Conservation (phyloP, 371 early-diverging fungal species). For the Basidiobolus meristosporus region DNA sequence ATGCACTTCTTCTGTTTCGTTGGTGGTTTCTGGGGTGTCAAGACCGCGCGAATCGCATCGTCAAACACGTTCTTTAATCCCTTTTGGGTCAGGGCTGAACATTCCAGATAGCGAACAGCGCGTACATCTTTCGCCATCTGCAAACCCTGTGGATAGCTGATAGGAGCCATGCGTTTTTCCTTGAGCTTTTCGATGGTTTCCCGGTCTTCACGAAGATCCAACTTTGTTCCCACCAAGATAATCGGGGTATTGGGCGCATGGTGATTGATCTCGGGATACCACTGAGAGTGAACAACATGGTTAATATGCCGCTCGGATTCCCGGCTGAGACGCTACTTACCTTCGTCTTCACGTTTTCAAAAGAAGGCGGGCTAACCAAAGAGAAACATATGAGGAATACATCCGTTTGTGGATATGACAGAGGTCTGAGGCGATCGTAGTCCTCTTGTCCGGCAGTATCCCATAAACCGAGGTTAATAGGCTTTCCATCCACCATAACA, state of each 20-base stretch:
- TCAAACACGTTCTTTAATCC: slow-evolving; percentile 71
- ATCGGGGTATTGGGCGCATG: slow-evolving; percentile 36
- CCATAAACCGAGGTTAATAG: slow-evolving; percentile 70
- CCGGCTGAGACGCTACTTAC: slow-evolving; percentile 10
- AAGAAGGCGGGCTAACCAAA: slow-evolving; percentile 49
- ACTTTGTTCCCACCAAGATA: slow-evolving; percentile 50
- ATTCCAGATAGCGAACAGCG: slow-evolving; percentile 71
- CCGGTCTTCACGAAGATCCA: slow-evolving; percentile 39
- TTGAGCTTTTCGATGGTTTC: slow-evolving; percentile 26
- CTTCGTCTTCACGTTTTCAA: slow-evolving; percentile 68
- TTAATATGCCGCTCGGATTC: not conserved
- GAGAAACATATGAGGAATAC: slow-evolving; percentile 78
- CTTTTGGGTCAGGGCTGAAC: slow-evolving; percentile 69
- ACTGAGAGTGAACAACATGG: slow-evolving; percentile 10
- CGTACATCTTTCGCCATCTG: slow-evolving; percentile 59
- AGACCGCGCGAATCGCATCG: slow-evolving; percentile 53
- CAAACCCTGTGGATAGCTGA: slow-evolving; percentile 32
- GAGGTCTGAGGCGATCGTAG: slow-evolving; percentile 61
- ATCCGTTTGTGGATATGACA: slow-evolving; percentile 80
- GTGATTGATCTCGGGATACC: slow-evolving; percentile 42
- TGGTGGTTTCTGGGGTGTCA: slow-evolving; percentile 38
- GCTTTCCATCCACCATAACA: slow-evolving; percentile 57
- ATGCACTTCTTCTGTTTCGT: slow-evolving; percentile 48
- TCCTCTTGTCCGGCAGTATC: slow-evolving; percentile 89
- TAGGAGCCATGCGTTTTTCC: slow-evolving; percentile 1